Conservation (phyloP, 306 rosid genomes). For the Senna tora region DNA sequence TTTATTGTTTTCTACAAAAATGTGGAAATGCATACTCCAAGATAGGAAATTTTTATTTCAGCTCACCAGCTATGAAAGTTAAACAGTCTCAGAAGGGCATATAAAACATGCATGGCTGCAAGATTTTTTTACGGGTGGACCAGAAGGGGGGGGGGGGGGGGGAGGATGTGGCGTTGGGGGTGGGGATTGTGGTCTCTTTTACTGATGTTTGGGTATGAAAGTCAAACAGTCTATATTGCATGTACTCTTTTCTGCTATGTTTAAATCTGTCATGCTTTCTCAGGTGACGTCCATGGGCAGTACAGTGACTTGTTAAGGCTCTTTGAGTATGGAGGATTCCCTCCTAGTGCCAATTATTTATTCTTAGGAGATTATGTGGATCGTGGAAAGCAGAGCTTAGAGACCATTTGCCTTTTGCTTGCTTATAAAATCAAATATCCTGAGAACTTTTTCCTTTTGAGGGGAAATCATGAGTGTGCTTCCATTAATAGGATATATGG, state of each 20-base stretch:
- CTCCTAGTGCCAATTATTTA: slow-evolving; percentile 81
- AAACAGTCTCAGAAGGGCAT: not conserved
- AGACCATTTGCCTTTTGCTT: slow-evolving; percentile 92
- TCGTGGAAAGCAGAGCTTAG: slow-evolving; percentile 94
- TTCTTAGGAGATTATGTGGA: slow-evolving; percentile 95
- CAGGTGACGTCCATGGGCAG: slow-evolving; percentile 97
- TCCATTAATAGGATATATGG: slow-evolving; percentile 91
- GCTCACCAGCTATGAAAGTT: not conserved
- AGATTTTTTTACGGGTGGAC: not conserved
- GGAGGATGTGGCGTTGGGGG: not conserved
- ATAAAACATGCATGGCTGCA: not conserved
- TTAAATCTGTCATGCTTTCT: slow-evolving; percentile 27
- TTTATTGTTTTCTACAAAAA: not conserved
- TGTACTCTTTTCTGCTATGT: slow-evolving; percentile 26
- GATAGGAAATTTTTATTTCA: slow-evolving; percentile 1
- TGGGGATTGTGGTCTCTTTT: not conserved
- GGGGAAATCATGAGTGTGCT: slow-evolving; percentile 96
- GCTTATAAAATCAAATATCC: slow-evolving; percentile 90
- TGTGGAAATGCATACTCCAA: no score
- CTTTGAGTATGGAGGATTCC: slow-evolving; percentile 92
- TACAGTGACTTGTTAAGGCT: slow-evolving; percentile 86
- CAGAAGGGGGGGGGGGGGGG: no score
- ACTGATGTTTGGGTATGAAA: not conserved
- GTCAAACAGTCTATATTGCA: no score
- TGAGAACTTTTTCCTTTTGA: slow-evolving; percentile 85